phyloP scores from a whole-genome alignment of 2,329 filamentous ascomycete genomes.

The Penicillium paneum region DNA sequence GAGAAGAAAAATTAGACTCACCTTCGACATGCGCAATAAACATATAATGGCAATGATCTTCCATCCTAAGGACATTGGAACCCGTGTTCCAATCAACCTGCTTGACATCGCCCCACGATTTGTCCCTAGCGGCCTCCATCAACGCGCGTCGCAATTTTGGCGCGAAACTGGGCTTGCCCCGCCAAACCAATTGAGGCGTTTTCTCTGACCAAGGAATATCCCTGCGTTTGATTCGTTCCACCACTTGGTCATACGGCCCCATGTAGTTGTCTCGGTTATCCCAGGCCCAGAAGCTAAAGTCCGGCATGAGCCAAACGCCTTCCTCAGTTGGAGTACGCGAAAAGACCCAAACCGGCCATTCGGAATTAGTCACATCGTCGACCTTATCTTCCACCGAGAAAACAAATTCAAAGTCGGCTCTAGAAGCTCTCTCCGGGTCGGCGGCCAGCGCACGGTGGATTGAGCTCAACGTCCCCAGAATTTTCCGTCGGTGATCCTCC shows the following conservation, averaged over 20 bases:
- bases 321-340: constrained; percentile 39
- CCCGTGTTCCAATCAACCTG: constrained; percentile 40
- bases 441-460: constrained; percentile 49
- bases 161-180: constrained; percentile 45
- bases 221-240: constrained; percentile 27
- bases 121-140: constrained; percentile 38
- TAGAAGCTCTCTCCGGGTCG: constrained; percentile 29
- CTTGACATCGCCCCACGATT: constrained; percentile 49
- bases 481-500: constrained; percentile 40
- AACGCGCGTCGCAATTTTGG: constrained; percentile 42
- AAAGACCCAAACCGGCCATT: constrained; percentile 45
- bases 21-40: constrained; percentile 55
- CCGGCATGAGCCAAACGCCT: constrained; percentile 51
- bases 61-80: constrained; percentile 47
- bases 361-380: constrained; percentile 40
- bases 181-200: constrained; percentile 47
- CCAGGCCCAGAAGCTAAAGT: constrained; percentile 54
- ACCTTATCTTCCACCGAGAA: constrained; percentile 45
- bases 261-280: constrained; percentile 37
- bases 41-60: constrained; percentile 53
- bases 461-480: constrained; percentile 45
- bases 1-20: constrained; percentile 14
- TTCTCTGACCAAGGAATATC: constrained; percentile 39
- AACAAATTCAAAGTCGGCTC: constrained; percentile 49
- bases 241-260: constrained; percentile 38